phyloP scores from a whole-genome alignment of 2,329 filamentous ascomycete genomes.

The Dactylellina leptospora region DNA sequence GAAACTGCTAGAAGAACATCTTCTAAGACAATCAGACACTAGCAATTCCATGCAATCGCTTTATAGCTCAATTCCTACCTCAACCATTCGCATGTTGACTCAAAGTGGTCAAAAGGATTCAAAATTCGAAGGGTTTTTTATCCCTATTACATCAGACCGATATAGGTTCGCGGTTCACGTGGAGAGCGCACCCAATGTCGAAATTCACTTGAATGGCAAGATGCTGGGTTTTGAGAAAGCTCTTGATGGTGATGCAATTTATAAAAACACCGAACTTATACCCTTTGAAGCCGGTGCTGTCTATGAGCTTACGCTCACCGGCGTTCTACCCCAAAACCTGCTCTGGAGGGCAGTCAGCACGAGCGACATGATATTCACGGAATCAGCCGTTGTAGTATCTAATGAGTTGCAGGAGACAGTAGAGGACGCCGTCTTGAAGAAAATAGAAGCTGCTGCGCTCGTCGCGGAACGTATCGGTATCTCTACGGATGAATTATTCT shows the following conservation, averaged over 20 bases:
- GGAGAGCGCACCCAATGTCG: neutral
- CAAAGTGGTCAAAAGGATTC: neutral
- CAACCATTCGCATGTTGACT: no score
- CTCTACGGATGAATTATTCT: neutral
- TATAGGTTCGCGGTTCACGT: neutral
- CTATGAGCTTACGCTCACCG: neutral
- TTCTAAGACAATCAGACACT: neutral
- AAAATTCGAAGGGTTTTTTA: slow-evolving; percentile 3
- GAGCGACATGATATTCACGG: neutral
- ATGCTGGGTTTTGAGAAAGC: neutral
- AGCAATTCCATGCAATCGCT: no score
- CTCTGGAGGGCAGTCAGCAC: slow-evolving; percentile 3
- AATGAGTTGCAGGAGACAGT: neutral
- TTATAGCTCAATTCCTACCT: no score
- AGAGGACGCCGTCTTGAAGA: neutral
- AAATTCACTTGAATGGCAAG: neutral
- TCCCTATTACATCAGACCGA: neutral
- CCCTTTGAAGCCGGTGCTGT: slow-evolving; percentile 2
- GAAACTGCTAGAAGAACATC: neutral
- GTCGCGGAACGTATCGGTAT: neutral
- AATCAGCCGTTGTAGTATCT: neutral
- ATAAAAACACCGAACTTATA: neutral
- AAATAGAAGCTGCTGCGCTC: neutral
- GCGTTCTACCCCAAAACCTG: neutral
- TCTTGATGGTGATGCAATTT: neutral